These are phyloP conservation scores for Bipolaris sorokiniana DNA, from an alignment of 2,329 filamentous ascomycete genomes.

Conservation along the genomic window DNA sequence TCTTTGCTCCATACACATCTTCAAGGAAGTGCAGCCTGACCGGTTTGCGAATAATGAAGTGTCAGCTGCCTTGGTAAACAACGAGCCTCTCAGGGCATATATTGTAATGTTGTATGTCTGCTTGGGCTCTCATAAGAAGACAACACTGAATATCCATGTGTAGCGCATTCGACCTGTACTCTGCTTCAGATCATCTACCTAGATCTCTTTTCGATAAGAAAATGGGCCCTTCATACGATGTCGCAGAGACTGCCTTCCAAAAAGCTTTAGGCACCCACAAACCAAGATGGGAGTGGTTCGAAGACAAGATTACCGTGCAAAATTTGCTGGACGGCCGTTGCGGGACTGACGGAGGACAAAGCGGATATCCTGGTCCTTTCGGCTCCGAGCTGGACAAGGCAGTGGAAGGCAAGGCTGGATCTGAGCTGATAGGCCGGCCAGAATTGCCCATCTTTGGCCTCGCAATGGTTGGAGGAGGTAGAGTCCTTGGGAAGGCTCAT, in stretches of 20 bases:
- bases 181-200: conserved; percentile 43
- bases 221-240: conserved; percentile 41
- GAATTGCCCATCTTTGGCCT: conserved; percentile 34
- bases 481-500: conserved; percentile 33
- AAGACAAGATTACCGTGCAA: conserved; percentile 29
- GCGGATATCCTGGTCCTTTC: conserved; percentile 36
- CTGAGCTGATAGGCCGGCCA: conserved; percentile 23
- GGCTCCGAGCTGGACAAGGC: conserved; percentile 19
- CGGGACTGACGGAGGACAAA: neutral
- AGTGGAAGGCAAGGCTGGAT: conserved; percentile 3
- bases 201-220: conserved; percentile 30
- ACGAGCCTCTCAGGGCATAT: conserved; percentile 48
- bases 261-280: conserved; percentile 27
- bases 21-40: conserved; percentile 38
- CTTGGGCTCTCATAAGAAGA: neutral
- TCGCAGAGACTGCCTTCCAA: conserved; percentile 43
- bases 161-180: conserved; percentile 44
- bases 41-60: conserved; percentile 48
- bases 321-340: conserved; percentile 8
- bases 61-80: conserved; percentile 43
- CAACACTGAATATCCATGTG: neutral
- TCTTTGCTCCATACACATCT: conserved; percentile 47
- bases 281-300: conserved; percentile 48
- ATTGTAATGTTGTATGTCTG: conserved; percentile 43
- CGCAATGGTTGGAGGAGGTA: conserved; percentile 41